Percentiles rank a stretch among this genome's conserved stretches.
These are phyloP conservation scores for Chlorella sp. DNA, from an alignment of 139 green algal species.

Conservation along the genomic window DNA sequence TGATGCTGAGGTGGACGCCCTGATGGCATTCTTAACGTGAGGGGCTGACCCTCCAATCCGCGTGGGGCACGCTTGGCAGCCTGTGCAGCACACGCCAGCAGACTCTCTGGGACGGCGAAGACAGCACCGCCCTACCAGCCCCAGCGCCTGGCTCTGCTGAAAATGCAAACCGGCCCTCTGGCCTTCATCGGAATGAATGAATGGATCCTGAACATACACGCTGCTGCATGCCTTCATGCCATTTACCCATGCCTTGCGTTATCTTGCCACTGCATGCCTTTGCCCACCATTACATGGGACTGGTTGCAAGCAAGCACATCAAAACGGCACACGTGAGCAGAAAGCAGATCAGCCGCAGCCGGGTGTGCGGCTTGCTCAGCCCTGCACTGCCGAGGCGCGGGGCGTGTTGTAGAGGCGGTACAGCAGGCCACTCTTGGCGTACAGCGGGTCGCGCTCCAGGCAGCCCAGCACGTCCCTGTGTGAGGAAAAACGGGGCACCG, in stretches of 20 bases:
- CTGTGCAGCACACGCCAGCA: too few species aligned
- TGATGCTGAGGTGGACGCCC: conserved; percentile 3
- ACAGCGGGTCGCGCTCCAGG: conserved; percentile 50
- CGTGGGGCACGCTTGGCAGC: too few species aligned
- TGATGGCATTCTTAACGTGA: not conserved
- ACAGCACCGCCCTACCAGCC: too few species aligned
- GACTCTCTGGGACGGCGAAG: too few species aligned
- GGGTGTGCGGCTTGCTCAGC: too few species aligned
- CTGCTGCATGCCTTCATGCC: not conserved
- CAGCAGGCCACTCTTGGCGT: conserved; percentile 39
- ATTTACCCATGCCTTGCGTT: not conserved
- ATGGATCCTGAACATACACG: not conserved
- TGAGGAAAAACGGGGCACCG: too few species aligned
- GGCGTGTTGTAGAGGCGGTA: conserved; percentile 46
- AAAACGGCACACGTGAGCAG: not conserved
- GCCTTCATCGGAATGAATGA: too few species aligned
- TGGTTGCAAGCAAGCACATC: too few species aligned
- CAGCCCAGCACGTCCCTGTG: conserved; percentile 35
- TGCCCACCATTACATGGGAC: not conserved
- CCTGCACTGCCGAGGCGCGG: not conserved
- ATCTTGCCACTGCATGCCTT: not conserved
- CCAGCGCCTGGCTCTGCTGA: too few species aligned
- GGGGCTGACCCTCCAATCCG: too few species aligned
- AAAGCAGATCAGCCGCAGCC: not conserved
- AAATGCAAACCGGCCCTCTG: too few species aligned